Base-by-base conservation (phyloP, 371 early-diverging fungal species). In the Mucor saturninus region DNA sequence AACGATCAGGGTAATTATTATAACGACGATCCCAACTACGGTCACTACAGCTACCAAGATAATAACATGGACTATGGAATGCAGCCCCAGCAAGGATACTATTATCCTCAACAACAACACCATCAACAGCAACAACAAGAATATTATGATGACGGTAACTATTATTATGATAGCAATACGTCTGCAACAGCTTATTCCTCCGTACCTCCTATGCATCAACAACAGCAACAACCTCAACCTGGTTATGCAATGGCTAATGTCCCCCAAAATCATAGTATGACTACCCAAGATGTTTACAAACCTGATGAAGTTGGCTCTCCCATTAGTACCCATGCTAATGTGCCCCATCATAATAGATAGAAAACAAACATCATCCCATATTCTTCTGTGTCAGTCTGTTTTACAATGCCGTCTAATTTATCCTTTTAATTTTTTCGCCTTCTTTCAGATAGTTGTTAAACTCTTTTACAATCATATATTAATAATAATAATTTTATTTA, bases 1-100 rank as follows among this genome's bases (percentile, higher is more conserved):
- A 77, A 77, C 39, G 75, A 75, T 0, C 79, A 77, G 58, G 80
- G 76, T 52, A 76, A 76, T 37, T 79, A 68, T 35, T 77, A 80
- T 46, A 49, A 67, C 9, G 58, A 58, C 2, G 58, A 58, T 58
- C 49, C 74, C 29, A 56, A 61, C 32, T 56, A 56, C 39, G 29
- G 62, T 15, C 38, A 46, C 11, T 75, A 75, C 57, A 64, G 63
- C 48, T 55, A 63, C 37, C 62, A 62, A 26, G 72, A 72, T 46
- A 64, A 64, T 50, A 54, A 40, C 11, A 59, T 64, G 54, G 68
- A 62, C 29, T 69, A 69, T 50, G 51, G 59, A 9, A 61, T 43
- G 45, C 59, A 62, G 11, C 55, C 61, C 30, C 68, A 60, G 15
- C 74, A 74, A 11, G 67, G 62, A 15, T 74, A 74, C 30, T 73